Percentiles rank a stretch among this genome's conserved stretches.
These are phyloP conservation scores for Nematocida sp. DNA, from an alignment of 371 early-diverging fungal genomes.

Conservation along the genomic window DNA sequence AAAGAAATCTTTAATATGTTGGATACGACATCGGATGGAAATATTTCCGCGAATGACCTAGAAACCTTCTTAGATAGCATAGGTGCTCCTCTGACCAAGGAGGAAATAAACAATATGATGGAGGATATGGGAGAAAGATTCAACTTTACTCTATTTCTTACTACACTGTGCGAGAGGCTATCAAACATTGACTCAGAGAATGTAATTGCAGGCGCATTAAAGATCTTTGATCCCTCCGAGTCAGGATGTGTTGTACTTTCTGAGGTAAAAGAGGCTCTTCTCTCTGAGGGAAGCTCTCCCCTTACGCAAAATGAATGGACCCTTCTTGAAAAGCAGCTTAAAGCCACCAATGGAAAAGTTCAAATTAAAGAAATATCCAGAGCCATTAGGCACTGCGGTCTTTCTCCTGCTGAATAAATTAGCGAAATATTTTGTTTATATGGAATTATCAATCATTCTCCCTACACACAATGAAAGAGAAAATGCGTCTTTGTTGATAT, in stretches of 20 bases:
- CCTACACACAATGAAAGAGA: slow-evolving; percentile 97
- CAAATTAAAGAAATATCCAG: slow-evolving; percentile 15
- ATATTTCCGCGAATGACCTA: slow-evolving; percentile 77
- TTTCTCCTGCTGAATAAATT: slow-evolving; percentile 5
- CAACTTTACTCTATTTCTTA: slow-evolving; percentile 84
- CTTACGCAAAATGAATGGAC: slow-evolving; percentile 30
- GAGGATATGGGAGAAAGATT: slow-evolving; percentile 73
- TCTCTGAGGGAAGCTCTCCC: background rate
- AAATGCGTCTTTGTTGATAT: slow-evolving; percentile 84
- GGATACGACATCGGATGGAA: slow-evolving; percentile 79
- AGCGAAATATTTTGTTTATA: slow-evolving; percentile 18
- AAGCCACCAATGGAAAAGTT: slow-evolving; percentile 10
- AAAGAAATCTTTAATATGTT: slow-evolving; percentile 86
- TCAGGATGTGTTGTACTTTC: slow-evolving; percentile 5
- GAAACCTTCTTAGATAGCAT: slow-evolving; percentile 75
- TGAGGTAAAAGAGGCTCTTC: slow-evolving; percentile 29
- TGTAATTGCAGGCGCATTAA: slow-evolving; percentile 77
- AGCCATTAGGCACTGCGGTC: slow-evolving; percentile 50
- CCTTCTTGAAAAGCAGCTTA: slow-evolving; percentile 46
- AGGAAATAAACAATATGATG: slow-evolving; percentile 81
- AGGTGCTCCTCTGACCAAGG: slow-evolving; percentile 72
- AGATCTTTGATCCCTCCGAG: slow-evolving; percentile 72
- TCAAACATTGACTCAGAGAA: slow-evolving; percentile 78
- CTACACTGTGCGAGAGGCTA: slow-evolving; percentile 83
- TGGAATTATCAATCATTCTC: slow-evolving; percentile 67